Percentiles rank a stretch among this genome's conserved stretches.
Conservation (phyloP, 345 rosid genomes). For the Acer saccharum region DNA sequence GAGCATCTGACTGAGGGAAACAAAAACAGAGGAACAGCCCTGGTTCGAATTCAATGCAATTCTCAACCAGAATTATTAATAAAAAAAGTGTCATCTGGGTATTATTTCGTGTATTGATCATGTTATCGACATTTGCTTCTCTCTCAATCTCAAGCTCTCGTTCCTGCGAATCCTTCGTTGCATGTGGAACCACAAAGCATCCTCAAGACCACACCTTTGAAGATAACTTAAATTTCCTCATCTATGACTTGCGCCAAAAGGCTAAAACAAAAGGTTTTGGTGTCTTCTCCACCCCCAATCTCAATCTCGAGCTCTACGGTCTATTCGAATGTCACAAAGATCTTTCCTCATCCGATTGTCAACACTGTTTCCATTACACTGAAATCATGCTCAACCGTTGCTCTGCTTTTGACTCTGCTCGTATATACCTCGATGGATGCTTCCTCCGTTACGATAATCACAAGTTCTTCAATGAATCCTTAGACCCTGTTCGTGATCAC, state of each 20-base stretch:
- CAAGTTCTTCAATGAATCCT: conserved; percentile 48
- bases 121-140: neutral
- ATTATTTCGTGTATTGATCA: neutral
- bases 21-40: neutral
- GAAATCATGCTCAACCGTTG: conserved; percentile 31
- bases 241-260: neutral
- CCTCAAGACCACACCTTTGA: neutral
- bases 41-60: conserved; percentile 32
- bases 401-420: conserved; percentile 39
- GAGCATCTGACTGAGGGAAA: too few species aligned
- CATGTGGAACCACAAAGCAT: conserved; percentile 13
- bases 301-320: conserved; percentile 33
- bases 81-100: conserved; percentile 10
- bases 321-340: conserved; percentile 53
- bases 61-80: conserved; percentile 15
- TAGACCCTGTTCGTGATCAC: conserved; percentile 34
- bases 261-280: conserved; percentile 17
- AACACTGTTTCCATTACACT: conserved; percentile 38
- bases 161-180: conserved; percentile 4
- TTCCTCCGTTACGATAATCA: conserved; percentile 59
- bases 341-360: conserved; percentile 43
- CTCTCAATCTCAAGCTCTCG: neutral
- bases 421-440: conserved; percentile 68
- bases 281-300: conserved; percentile 12
- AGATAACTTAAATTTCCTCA: neutral